These are phyloP conservation scores for Claviceps pusilla DNA, from an alignment of 2,329 filamentous ascomycete genomes.

Conservation along the genomic window DNA sequence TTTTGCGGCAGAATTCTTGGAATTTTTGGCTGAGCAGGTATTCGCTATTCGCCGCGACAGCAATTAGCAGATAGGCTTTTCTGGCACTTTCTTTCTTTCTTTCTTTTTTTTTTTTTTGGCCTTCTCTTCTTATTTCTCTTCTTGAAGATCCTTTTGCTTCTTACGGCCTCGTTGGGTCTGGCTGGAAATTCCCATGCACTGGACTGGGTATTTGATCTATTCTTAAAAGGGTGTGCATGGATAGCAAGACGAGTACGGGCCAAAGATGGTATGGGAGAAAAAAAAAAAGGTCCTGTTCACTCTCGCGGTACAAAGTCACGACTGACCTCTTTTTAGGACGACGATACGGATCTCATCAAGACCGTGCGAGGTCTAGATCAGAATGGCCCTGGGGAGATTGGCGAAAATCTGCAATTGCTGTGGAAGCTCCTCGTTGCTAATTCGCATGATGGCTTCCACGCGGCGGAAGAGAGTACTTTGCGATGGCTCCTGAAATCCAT, in stretches of 20 bases:
- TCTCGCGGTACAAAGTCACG: background rate
- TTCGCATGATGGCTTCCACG: slow-evolving; percentile 29
- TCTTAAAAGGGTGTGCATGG: background rate
- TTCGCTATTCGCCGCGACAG: background rate
- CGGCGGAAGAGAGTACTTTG: slow-evolving; percentile 42
- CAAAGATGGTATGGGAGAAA: slow-evolving; percentile 1
- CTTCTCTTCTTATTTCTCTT: too few relatives aligned
- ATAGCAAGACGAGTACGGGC: background rate
- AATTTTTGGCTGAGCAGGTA: slow-evolving; percentile 23
- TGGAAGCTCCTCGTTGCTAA: slow-evolving; percentile 33
- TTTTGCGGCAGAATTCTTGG: slow-evolving; percentile 23
- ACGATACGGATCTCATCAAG: slow-evolving; percentile 29
- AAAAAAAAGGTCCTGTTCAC: background rate
- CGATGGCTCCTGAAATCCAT: slow-evolving; percentile 50
- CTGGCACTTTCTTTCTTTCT: background rate
- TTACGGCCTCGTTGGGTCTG: background rate
- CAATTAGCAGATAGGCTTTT: background rate
- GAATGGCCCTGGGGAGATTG: slow-evolving; percentile 26
- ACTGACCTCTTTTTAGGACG: slow-evolving; percentile 12
- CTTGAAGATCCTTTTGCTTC: background rate
- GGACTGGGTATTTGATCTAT: background rate
- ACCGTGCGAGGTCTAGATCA: slow-evolving; percentile 41
- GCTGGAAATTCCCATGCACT: background rate
- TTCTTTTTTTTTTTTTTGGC: background rate
- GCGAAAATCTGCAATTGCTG: slow-evolving; percentile 32